These are phyloP conservation scores for Starmerella asiatica DNA, from an alignment of 805 yeast genomes.

Conservation along the genomic window DNA sequence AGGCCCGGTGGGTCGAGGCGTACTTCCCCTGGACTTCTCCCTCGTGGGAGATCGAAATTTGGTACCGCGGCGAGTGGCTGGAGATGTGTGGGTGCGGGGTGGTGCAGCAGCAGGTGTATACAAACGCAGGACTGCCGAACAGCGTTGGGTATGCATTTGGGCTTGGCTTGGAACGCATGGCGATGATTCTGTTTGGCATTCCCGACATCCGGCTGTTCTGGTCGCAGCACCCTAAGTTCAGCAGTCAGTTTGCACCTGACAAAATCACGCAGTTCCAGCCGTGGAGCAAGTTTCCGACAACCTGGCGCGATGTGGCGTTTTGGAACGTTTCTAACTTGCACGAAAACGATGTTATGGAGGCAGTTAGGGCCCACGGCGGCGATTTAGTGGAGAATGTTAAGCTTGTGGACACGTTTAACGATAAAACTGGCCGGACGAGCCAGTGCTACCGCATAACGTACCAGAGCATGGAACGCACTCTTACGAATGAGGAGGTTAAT, in stretches of 20 bases:
- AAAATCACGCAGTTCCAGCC: slow-evolving; percentile 63
- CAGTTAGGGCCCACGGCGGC: slow-evolving; percentile 67
- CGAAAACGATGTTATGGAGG: slow-evolving; percentile 86
- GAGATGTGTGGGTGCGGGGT: slow-evolving; percentile 96
- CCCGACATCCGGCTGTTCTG: slow-evolving; percentile 93
- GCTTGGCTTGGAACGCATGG: slow-evolving; percentile 83
- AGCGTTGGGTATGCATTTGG: slow-evolving; percentile 97
- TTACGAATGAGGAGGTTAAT: slow-evolving; percentile 78
- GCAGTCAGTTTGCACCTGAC: slow-evolving; percentile 53
- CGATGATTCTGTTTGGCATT: slow-evolving; percentile 87
- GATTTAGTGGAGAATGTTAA: slow-evolving; percentile 79
- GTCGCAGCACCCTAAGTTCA: slow-evolving; percentile 70
- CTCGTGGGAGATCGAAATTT: slow-evolving; percentile 94
- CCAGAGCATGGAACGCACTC: slow-evolving; percentile 89
- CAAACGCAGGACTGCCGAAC: slow-evolving; percentile 49
- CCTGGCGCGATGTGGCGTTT: slow-evolving; percentile 77
- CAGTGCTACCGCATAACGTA: slow-evolving; percentile 83
- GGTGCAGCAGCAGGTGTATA: slow-evolving; percentile 62
- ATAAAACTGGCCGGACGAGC: slow-evolving; percentile 61
- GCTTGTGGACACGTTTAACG: slow-evolving; percentile 65
- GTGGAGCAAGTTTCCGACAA: slow-evolving; percentile 82
- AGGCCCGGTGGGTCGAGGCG: slow-evolving; percentile 87
- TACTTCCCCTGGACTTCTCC: slow-evolving; percentile 98
- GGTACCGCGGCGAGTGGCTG: slow-evolving; percentile 98
- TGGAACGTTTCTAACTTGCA: slow-evolving; percentile 61